These are phyloP conservation scores for Byssothecium circinans DNA, from an alignment of 2,329 filamentous ascomycete species.

Conservation along the genomic window DNA sequence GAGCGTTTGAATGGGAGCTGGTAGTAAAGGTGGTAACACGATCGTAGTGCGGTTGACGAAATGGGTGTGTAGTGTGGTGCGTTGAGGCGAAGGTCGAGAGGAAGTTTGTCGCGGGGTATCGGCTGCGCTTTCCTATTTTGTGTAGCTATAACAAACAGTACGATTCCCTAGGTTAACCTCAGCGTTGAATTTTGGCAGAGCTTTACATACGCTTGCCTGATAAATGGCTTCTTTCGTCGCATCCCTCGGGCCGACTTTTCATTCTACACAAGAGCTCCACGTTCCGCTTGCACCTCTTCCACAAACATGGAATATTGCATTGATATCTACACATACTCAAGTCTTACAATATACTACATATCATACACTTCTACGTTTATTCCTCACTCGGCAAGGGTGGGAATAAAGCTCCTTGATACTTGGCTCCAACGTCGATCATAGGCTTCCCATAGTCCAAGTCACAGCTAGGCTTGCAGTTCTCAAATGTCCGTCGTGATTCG, in stretches of 20 bases:
- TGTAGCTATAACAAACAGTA: no score
- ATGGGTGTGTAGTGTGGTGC: constrained; percentile 1
- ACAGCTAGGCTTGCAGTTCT: constrained; percentile 61
- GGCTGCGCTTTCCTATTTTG: constrained; percentile 6
- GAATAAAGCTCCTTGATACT: constrained; percentile 55
- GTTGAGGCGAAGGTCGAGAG: constrained; percentile 2
- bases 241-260: no score
- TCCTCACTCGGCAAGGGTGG: constrained; percentile 43
- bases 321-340: not conserved
- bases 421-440: constrained; percentile 44
- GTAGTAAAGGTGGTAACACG: not conserved
- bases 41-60: not conserved
- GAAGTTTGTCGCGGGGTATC: constrained; percentile 7
- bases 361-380: constrained; percentile 8
- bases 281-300: no score
- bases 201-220: no score
- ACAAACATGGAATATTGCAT: no score
- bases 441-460: constrained; percentile 71
- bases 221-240: no score
- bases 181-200: no score
- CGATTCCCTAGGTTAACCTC: no score
- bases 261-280: no score
- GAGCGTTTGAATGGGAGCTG: not conserved
- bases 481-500: constrained; percentile 61
- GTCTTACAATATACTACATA: not conserved